These are phyloP conservation scores for Dendrobium officinale DNA, from an alignment of 106 monocot genomes.

Conservation along the genomic window DNA sequence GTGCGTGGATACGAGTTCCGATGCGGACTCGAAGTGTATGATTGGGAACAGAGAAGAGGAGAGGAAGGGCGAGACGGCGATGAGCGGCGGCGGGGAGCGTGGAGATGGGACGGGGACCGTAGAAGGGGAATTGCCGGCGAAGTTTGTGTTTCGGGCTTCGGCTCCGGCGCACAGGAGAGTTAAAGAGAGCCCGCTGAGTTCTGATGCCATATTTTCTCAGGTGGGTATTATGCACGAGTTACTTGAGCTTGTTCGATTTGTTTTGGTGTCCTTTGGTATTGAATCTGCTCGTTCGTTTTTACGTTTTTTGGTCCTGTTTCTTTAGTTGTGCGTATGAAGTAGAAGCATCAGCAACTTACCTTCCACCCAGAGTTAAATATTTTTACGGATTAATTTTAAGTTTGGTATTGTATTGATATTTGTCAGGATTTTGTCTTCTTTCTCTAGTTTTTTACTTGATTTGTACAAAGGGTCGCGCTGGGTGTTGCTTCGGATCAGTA, in stretches of 20 bases:
- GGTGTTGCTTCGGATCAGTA: neutral
- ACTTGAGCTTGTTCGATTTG: neutral
- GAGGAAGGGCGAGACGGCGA: slow-evolving; percentile 5
- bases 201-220: slow-evolving; percentile 82
- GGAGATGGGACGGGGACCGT: neutral
- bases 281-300: neutral
- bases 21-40: slow-evolving; percentile 8
- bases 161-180: slow-evolving; percentile 71
- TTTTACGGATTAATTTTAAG: too few species aligned
- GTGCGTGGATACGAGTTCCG: slow-evolving; percentile 25
- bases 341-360: neutral
- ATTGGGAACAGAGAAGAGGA: neutral
- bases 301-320: neutral
- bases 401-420: neutral
- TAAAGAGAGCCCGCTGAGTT: slow-evolving; percentile 93
- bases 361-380: too few species aligned
- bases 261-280: neutral
- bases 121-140: neutral
- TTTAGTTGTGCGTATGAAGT: neutral
- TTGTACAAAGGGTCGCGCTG: neutral
- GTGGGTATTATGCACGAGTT: slow-evolving; percentile 12
- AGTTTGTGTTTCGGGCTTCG: slow-evolving; percentile 53
- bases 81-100: neutral
- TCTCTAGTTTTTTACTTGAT: neutral
- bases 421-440: neutral